phyloP scores from a whole-genome alignment of 768 basidiomycete species.

The Podaxis pistillaris region DNA sequence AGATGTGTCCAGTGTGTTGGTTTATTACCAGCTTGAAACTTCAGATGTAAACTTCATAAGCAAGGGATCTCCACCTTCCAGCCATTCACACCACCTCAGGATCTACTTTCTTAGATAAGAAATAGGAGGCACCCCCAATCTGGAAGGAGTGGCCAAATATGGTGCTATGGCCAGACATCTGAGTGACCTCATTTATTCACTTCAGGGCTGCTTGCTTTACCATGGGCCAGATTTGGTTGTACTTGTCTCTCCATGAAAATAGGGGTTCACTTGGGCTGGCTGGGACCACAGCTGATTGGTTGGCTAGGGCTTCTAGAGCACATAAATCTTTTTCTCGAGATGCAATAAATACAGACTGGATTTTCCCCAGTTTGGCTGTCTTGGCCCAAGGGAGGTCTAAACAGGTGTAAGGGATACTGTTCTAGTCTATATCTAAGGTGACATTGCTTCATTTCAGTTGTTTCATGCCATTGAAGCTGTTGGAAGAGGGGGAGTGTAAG shows the following conservation, averaged over 20 bases:
- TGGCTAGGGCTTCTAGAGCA: slow-evolving; percentile 28
- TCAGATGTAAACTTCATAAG: slow-evolving; percentile 37
- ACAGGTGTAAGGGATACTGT: slow-evolving; percentile 25
- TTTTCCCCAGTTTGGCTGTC: slow-evolving; percentile 31
- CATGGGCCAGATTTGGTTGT: slow-evolving; percentile 28
- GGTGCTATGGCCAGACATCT: slow-evolving; percentile 25
- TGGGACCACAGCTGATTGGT: slow-evolving; percentile 26
- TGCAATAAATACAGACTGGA: slow-evolving; percentile 27
- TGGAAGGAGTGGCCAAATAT: slow-evolving; percentile 41
- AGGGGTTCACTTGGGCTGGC: slow-evolving; percentile 28
- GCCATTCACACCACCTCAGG: slow-evolving; percentile 34
- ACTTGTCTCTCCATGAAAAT: slow-evolving; percentile 33
- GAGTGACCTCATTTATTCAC: slow-evolving; percentile 29
- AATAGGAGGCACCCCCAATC: slow-evolving; percentile 39
- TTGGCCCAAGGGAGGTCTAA: slow-evolving; percentile 35
- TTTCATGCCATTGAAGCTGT: slow-evolving; percentile 16
- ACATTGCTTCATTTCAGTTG: slow-evolving; percentile 26
- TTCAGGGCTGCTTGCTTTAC: slow-evolving; percentile 23
- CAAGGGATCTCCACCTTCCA: slow-evolving; percentile 38
- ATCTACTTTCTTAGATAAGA: slow-evolving; percentile 25
- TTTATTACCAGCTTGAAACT: slow-evolving; percentile 26
- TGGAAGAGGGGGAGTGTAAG: slow-evolving; percentile 6
- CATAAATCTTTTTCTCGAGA: slow-evolving; percentile 23
- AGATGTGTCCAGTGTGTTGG: too few relatives aligned
- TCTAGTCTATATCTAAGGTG: slow-evolving; percentile 21